These are phyloP conservation scores for Stagonosporopsis cucurbitacearum DNA, from an alignment of 2,329 filamentous ascomycete species.

Conservation along the genomic window DNA sequence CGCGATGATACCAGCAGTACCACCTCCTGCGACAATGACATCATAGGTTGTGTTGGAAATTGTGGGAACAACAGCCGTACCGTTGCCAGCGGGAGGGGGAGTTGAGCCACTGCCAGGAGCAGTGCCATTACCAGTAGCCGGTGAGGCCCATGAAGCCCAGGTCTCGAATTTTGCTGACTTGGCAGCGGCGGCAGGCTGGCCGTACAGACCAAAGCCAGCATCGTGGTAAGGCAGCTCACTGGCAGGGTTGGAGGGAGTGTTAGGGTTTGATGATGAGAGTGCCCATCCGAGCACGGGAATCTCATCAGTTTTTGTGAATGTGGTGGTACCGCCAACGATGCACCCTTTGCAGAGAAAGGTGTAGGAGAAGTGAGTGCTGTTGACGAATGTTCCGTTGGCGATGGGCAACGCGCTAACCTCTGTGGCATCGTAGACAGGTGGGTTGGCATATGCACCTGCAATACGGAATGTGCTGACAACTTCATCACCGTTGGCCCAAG, in stretches of 20 bases:
- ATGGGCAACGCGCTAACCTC: conserved; percentile 55
- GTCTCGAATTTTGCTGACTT: conserved; percentile 30
- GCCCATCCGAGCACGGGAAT: conserved; percentile 34
- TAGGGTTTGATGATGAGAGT: conserved; percentile 22
- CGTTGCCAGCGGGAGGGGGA: conserved; percentile 10
- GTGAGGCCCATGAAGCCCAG: conserved; percentile 29
- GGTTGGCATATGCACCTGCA: conserved; percentile 56
- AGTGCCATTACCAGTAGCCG: conserved; percentile 11
- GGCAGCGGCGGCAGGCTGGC: conserved; percentile 24
- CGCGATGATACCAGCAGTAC: conserved; percentile 20
- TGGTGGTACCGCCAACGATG: conserved; percentile 39
- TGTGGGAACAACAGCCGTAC: conserved; percentile 34
- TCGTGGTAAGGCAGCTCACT: conserved; percentile 24
- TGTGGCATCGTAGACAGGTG: conserved; percentile 51
- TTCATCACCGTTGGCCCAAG: conserved; percentile 57
- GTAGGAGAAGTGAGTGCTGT: conserved; percentile 60
- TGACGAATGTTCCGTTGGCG: conserved; percentile 60
- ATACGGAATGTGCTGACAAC: conserved; percentile 56
- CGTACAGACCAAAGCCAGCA: conserved; percentile 27
- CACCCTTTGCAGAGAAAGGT: conserved; percentile 59
- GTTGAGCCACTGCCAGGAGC: conserved; percentile 18
- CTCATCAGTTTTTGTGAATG: conserved; percentile 32
- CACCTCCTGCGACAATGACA: conserved; percentile 19
- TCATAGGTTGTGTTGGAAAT: conserved; percentile 16
- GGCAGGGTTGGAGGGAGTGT: conserved; percentile 22